A percentile compares a stretch with the other conserved stretches of the same genome.
Conservation (phyloP, 495 filamentous ascomycete genomes). For the Wilcoxina mikolae region DNA sequence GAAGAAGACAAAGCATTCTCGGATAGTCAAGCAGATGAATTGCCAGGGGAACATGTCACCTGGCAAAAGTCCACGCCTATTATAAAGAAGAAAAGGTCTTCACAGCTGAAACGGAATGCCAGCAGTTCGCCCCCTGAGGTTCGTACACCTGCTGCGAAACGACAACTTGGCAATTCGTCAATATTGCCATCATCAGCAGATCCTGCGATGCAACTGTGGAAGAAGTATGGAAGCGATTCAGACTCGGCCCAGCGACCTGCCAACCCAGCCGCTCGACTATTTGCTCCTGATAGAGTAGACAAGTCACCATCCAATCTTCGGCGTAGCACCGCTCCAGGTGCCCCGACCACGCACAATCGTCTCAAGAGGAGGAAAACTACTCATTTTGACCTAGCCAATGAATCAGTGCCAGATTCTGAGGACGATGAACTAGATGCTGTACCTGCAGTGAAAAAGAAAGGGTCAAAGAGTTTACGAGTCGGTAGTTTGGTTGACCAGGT, state of each 20-base stretch:
- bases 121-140: slow-evolving; percentile 43
- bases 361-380: slow-evolving; percentile 39
- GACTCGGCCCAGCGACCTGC: slow-evolving; percentile 11
- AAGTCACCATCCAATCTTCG: slow-evolving; percentile 20
- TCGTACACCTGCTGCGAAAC: slow-evolving; percentile 32
- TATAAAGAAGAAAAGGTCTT: neutral
- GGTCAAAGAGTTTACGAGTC: neutral
- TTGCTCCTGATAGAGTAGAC: slow-evolving; percentile 10
- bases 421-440: slow-evolving; percentile 28
- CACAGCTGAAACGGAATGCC: neutral
- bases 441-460: slow-evolving; percentile 14
- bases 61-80: neutral
- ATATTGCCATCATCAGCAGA: slow-evolving; percentile 64
- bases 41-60: neutral
- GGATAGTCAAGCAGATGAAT: neutral
- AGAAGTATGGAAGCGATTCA: slow-evolving; percentile 32
- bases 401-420: slow-evolving; percentile 34
- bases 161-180: slow-evolving; percentile 30
- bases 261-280: slow-evolving; percentile 25
- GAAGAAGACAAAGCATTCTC: slow-evolving; percentile 1
- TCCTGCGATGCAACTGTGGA: slow-evolving; percentile 63
- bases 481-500: slow-evolving; percentile 50
- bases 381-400: slow-evolving; percentile 34
- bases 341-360: neutral
- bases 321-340: slow-evolving; percentile 21